A percentile compares a stretch with the other conserved stretches of the same genome.
Conservation (phyloP, 805 yeast species). For the Sungouiella blattae region DNA sequence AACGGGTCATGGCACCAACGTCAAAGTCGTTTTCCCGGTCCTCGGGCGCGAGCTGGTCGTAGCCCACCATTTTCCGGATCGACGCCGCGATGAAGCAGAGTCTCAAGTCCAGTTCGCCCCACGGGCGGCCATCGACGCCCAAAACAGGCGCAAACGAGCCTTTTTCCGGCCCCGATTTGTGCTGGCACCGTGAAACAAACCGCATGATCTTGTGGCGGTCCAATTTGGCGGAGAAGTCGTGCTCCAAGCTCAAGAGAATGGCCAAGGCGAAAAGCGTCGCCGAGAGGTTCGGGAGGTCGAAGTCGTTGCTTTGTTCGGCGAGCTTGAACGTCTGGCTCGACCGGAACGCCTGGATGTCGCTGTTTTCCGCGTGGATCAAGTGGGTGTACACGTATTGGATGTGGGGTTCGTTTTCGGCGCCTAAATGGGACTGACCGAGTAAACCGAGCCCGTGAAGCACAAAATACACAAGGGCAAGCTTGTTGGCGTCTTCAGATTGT, state of each 20-base stretch:
- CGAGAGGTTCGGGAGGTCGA: conserved; percentile 64
- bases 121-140: conserved; percentile 19
- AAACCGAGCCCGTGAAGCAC: conserved; percentile 59
- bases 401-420: conserved; percentile 18
- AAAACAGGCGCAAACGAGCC: conserved; percentile 38
- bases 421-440: conserved; percentile 32
- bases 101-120: conserved; percentile 72
- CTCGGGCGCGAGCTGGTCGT: conserved; percentile 23
- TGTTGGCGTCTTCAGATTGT: conserved; percentile 67
- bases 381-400: conserved; percentile 47
- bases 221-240: conserved; percentile 29
- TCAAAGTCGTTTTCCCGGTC: conserved; percentile 41
- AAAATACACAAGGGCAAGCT: conserved; percentile 67
- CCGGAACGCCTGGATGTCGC: conserved; percentile 47
- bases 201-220: conserved; percentile 48
- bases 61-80: conserved; percentile 50
- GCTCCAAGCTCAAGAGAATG: conserved; percentile 49
- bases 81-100: conserved; percentile 71
- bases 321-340: conserved; percentile 49
- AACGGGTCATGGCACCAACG: conserved; percentile 32
- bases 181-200: conserved; percentile 61
- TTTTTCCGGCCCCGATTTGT: conserved; percentile 20
- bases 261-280: conserved; percentile 76
- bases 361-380: conserved; percentile 29
- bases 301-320: conserved; percentile 19